Evolutionary conservation across 2,329 filamentous ascomycete genomes (phyloP).

Genomic region (Stagonosporopsis vannaccii): DNA sequence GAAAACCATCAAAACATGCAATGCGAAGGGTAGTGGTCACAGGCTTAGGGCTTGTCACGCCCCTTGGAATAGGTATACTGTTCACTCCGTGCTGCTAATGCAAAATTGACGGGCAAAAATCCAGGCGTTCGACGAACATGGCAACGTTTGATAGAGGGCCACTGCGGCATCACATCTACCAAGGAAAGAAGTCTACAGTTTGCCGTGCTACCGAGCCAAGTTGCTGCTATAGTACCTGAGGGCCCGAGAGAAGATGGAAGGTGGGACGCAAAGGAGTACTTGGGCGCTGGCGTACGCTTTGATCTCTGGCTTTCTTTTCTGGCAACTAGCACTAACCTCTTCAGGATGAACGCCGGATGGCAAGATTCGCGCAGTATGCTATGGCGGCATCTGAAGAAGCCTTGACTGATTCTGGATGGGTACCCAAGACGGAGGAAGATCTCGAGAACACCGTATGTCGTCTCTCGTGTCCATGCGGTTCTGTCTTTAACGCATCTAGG

Average conservation of each 20-base stretch:
- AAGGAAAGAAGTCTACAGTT: constrained; percentile 69
- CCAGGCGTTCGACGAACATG: constrained; percentile 78
- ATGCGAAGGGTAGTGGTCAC: constrained; percentile 61
- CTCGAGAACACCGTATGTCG: constrained; percentile 70
- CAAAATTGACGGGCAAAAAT: neutral
- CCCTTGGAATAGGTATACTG: constrained; percentile 73
- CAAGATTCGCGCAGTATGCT: constrained; percentile 91
- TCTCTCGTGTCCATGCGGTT: neutral
- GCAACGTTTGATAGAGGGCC: constrained; percentile 78
- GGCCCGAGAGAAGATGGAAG: constrained; percentile 54
- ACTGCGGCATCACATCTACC: constrained; percentile 82
- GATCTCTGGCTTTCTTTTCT: neutral
- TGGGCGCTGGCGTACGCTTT: constrained; percentile 36
- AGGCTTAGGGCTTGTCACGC: constrained; percentile 61
- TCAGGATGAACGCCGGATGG: constrained; percentile 78
- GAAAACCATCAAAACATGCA: constrained; percentile 45
- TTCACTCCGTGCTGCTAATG: accelerated
- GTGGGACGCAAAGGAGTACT: constrained; percentile 58
- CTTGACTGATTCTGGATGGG: constrained; percentile 81
- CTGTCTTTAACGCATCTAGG: constrained; percentile 53
- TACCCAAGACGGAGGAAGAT: constrained; percentile 65
- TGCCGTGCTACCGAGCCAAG: constrained; percentile 77
- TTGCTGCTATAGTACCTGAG: constrained; percentile 81
- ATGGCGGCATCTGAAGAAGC: constrained; percentile 88
- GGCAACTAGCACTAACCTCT: neutral